Percentiles rank a stretch among this genome's conserved stretches.
phyloP scores from a whole-genome alignment of 148 eudicot genomes.

The Rhododendron simsii region DNA sequence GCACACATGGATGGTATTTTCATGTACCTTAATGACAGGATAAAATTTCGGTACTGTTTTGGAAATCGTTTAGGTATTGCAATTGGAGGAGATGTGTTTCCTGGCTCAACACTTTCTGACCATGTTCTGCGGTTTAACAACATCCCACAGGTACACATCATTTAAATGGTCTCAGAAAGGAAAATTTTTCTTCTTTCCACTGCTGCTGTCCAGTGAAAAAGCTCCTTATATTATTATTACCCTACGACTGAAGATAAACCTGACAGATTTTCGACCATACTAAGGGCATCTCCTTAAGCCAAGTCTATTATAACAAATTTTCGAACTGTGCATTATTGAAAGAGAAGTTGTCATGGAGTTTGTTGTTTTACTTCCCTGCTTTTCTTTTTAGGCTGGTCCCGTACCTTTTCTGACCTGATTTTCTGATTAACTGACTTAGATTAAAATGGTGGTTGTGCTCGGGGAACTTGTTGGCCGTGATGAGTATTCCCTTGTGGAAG shows the following conservation, averaged over 20 bases:
- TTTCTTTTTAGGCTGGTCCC: background rate
- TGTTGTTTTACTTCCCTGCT: background rate
- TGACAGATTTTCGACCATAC: background rate
- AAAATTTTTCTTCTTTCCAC: background rate
- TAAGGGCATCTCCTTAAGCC: background rate
- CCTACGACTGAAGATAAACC: background rate
- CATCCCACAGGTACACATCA: constrained; percentile 75
- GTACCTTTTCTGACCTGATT: constrained; percentile 7
- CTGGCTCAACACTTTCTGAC: constrained; percentile 96
- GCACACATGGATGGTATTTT: background rate
- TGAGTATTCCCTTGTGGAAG: constrained; percentile 97
- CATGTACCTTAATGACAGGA: background rate
- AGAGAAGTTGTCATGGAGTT: background rate
- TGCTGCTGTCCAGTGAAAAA: background rate
- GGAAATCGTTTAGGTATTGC: constrained; percentile 61
- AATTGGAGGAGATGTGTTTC: constrained; percentile 99
- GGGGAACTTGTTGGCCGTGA: constrained; percentile 99
- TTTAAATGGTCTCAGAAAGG: background rate
- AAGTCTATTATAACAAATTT: background rate
- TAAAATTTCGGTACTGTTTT: background rate
- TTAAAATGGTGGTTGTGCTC: constrained; percentile 93
- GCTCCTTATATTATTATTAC: background rate
- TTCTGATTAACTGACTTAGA: constrained; percentile 32
- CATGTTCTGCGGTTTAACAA: constrained; percentile 95
- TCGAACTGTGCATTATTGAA: background rate